Conservation (phyloP, 139 green algal species). For the Chlamydomonas applanata region DNA sequence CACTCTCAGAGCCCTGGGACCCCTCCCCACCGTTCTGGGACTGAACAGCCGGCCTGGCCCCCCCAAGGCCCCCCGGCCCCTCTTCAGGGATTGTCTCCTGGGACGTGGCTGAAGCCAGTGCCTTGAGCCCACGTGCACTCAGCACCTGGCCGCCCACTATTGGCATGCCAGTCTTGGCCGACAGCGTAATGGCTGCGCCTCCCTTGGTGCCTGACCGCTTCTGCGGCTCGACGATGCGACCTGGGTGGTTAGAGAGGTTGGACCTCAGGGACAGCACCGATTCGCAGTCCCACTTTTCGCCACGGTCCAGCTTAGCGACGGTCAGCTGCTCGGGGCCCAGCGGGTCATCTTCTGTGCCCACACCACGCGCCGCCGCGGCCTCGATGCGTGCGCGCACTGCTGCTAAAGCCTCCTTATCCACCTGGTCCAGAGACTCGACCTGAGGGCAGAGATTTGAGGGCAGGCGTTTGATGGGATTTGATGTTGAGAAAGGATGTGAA, state of each 20-base stretch:
- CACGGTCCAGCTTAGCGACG: slow-evolving; percentile 7
- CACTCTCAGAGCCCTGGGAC: not conserved
- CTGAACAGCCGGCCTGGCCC: not conserved
- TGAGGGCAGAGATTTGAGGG: not conserved
- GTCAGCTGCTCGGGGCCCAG: not conserved
- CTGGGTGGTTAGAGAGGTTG: slow-evolving; percentile 86
- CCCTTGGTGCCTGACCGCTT: slow-evolving; percentile 17
- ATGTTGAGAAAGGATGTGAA: too few species aligned
- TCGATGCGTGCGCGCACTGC: slow-evolving; percentile 21
- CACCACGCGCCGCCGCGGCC: not conserved
- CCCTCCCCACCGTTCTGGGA: not conserved
- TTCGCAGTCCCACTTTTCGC: slow-evolving; percentile 89
- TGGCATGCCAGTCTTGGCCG: slow-evolving; percentile 58
- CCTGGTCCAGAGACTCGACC: slow-evolving; percentile 15
- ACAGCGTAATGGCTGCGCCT: slow-evolving; percentile 43
- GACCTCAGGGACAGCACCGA: slow-evolving; percentile 73
- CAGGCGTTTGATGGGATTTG: too few species aligned
- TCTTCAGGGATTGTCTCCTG: not conserved
- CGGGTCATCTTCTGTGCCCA: slow-evolving; percentile 13
- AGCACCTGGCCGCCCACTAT: slow-evolving; percentile 10
- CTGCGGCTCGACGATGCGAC: slow-evolving; percentile 52
- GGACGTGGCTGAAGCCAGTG: slow-evolving; percentile 8
- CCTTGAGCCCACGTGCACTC: slow-evolving; percentile 1
- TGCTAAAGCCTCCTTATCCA: slow-evolving; percentile 24
- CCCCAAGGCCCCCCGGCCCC: not conserved